Evolutionary conservation across 2,329 filamentous ascomycete genomes (phyloP).

Genomic region (Penicillium frequentans): DNA sequence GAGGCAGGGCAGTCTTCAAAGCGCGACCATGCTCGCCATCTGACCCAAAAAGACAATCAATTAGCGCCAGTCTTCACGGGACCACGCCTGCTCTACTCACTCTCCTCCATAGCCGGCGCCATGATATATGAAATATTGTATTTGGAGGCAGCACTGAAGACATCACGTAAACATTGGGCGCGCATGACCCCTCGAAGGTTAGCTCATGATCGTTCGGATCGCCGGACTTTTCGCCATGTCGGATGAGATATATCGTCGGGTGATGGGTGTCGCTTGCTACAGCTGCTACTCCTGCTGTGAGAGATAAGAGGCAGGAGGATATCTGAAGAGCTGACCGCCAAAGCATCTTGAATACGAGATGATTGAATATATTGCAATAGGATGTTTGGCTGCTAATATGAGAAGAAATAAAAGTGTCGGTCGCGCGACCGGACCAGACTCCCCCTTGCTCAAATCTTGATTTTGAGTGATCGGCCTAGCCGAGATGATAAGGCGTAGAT

Average conservation of each 20-base stretch:
- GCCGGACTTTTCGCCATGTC: constrained; percentile 31
- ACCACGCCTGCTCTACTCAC: constrained; percentile 15
- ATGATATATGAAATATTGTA: constrained; percentile 31
- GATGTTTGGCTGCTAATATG: background rate
- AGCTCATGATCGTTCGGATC: constrained; percentile 25
- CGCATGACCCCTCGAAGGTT: constrained; percentile 23
- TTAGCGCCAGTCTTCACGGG: background rate
- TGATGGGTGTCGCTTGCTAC: background rate
- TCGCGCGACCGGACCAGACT: background rate
- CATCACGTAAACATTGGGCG: constrained; percentile 28
- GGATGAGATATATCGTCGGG: constrained; percentile 31
- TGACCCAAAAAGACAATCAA: background rate
- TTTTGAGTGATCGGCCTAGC: background rate
- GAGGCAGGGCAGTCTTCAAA: constrained; percentile 26
- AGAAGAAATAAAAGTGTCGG: background rate
- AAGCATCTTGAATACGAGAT: background rate
- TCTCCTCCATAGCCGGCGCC: constrained; percentile 24
- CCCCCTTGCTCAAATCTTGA: background rate
- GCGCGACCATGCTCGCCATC: constrained; percentile 19
- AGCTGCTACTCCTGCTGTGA: background rate
- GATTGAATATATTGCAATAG: background rate
- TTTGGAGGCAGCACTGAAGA: constrained; percentile 25
- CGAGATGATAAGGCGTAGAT: background rate
- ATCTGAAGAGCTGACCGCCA: background rate
- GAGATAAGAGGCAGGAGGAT: background rate